Evolutionary conservation across 2,329 filamentous ascomycete species (phyloP), one percentile per base, ranked within the genome.

Genomic region (Pyrenochaeta sp.): DNA sequence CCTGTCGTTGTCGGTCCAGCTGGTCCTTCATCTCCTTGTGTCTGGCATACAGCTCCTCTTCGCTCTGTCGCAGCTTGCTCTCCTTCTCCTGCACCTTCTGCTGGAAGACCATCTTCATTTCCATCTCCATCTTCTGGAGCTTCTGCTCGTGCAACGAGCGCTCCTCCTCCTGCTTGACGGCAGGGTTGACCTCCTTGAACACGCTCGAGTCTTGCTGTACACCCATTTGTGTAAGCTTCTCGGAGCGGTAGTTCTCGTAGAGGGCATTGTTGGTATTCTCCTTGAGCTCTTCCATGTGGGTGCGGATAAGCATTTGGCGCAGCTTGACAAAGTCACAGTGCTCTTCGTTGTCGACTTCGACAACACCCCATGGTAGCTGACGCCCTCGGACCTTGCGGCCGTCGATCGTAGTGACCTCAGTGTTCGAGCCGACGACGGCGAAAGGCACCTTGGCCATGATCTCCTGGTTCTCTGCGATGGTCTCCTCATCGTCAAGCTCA

Each of bases 21-120:
- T 98, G 94, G 78, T 99, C 95, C 87, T 98, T 99, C 95, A 99
- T 99, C 85, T 99, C 95, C 78, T 94, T 90, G 85, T 99, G 95
- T 72, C 95, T 91, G 68, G 95, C 93, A 77, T 98, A 98, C 58
- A 99, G 85, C 85, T 99, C 95, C 80, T 99, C 95, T 82, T 99
- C 95, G 85, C 93, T 97, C 84, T 98, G 95, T 85, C 96, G 96
- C 79, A 99, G 85, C 84, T 99, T 99, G 88, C 92, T 97, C 84
- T 99, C 95, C 86, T 99, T 99, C 82, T 99, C 95, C 68, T 92
- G 89, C 32, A 99, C 95, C 90, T 99, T 99, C 80, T 99, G 95
- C 81, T 98, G 95, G 92, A 99, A 99, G 71, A 99, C 95, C 92
- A 97, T 97, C 92, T 99, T 99, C 95, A 99, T 99, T 82, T 99